Conservation (phyloP, 768 basidiomycete species). For the Leccinum incarnatum region DNA sequence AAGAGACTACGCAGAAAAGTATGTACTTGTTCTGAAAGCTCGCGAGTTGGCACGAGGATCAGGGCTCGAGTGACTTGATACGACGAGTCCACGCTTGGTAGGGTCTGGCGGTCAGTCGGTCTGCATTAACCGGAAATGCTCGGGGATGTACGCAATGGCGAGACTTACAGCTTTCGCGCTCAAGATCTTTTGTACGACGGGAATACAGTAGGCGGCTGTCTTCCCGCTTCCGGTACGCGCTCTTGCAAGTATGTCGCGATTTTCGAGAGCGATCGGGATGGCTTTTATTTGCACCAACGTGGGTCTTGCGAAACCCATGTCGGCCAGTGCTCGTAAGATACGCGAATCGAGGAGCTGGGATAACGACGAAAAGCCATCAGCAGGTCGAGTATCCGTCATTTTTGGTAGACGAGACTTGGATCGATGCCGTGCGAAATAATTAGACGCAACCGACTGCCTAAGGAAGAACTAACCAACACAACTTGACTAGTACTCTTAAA, state of each 20-base stretch:
- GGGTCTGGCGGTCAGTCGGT: constrained; percentile 22
- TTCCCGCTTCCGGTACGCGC: constrained; percentile 97
- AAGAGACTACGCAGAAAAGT: constrained; percentile 62
- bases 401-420: neutral
- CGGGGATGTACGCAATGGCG: neutral
- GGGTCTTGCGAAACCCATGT: constrained; percentile 85
- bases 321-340: constrained; percentile 84
- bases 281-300: constrained; percentile 91
- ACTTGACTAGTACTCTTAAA: too few relatives aligned
- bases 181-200: constrained; percentile 85
- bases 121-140: neutral
- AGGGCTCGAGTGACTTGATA: constrained; percentile 67
- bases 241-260: constrained; percentile 86
- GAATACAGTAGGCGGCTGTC: constrained; percentile 94
- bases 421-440: constrained; percentile 15
- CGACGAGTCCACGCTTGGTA: constrained; percentile 38
- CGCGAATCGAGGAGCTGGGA: constrained; percentile 81
- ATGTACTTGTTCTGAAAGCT: constrained; percentile 88
- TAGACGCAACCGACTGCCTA: too few relatives aligned
- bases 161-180: constrained; percentile 70
- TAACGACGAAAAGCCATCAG: constrained; percentile 56
- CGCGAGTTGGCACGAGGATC: constrained; percentile 87
- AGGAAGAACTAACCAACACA: too few relatives aligned
- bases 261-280: constrained; percentile 88
- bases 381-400: neutral